These are phyloP conservation scores for Heracleum sosnowskyi DNA, from an alignment of 129 eudicot genomes.

Conservation along the genomic window DNA sequence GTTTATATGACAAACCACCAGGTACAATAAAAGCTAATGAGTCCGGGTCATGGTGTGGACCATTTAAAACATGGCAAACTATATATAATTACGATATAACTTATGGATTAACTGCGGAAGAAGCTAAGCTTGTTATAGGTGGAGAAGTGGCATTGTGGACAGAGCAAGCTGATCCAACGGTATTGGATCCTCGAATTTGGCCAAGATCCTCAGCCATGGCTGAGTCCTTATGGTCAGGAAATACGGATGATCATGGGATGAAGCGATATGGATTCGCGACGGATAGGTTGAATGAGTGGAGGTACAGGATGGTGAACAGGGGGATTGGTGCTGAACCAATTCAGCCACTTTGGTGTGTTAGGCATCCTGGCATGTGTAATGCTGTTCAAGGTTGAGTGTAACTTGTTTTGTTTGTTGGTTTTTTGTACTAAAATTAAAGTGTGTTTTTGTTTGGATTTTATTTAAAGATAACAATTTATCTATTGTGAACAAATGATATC, in stretches of 20 bases:
- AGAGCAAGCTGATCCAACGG: slow-evolving; percentile 74
- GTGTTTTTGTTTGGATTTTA: neutral
- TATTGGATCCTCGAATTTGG: slow-evolving; percentile 70
- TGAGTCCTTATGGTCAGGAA: slow-evolving; percentile 85
- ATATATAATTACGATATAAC: slow-evolving; percentile 83
- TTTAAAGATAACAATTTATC: neutral
- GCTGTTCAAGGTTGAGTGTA: slow-evolving; percentile 17
- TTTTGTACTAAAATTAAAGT: neutral
- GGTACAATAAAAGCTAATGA: slow-evolving; percentile 31
- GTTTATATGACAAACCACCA: slow-evolving; percentile 41
- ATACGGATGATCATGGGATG: slow-evolving; percentile 54
- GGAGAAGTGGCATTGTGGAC: slow-evolving; percentile 97
- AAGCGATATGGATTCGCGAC: slow-evolving; percentile 77
- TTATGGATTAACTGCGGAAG: slow-evolving; percentile 43
- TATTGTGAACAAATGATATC: neutral
- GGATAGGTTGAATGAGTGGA: slow-evolving; percentile 80
- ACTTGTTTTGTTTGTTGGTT: neutral
- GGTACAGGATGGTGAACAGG: slow-evolving; percentile 73
- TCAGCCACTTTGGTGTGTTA: slow-evolving; percentile 91
- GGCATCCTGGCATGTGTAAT: slow-evolving; percentile 93
- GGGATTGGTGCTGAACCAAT: slow-evolving; percentile 84
- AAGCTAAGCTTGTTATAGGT: slow-evolving; percentile 67
- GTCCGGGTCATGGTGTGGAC: slow-evolving; percentile 95
- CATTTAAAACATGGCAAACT: slow-evolving; percentile 82
- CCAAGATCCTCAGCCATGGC: slow-evolving; percentile 80